Percentiles rank a stretch among this genome's conserved stretches.
Conservation (phyloP, 1,139 yeast species). For the Kodamaea plutei region DNA sequence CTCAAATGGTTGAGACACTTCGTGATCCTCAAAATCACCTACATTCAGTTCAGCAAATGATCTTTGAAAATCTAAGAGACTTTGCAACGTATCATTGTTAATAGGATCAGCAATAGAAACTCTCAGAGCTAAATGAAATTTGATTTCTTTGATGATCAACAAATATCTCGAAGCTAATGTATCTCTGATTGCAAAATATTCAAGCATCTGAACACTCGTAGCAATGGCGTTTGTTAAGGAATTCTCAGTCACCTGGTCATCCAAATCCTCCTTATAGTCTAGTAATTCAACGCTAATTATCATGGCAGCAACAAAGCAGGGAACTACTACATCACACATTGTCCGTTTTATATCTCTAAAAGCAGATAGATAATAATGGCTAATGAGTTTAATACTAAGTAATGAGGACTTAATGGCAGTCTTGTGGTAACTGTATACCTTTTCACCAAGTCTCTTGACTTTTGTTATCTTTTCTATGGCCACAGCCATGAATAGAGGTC, state of each 20-base stretch:
- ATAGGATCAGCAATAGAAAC: conserved; percentile 13
- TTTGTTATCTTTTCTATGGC: not conserved
- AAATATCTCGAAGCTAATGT: conserved; percentile 15
- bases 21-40: not conserved
- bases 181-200: conserved; percentile 11
- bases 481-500: conserved; percentile 7
- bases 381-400: conserved; percentile 7
- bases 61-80: conserved; percentile 19
- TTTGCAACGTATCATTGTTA: conserved; percentile 4
- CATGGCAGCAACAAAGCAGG: conserved; percentile 9
- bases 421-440: no score
- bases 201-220: conserved; percentile 13
- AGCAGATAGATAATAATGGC: conserved; percentile 3
- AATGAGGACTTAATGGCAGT: conserved; percentile 9
- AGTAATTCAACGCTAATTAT: conserved; percentile 16
- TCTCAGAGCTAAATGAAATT: conserved; percentile 12
- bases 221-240: conserved; percentile 8
- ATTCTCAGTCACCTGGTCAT: no score
- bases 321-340: conserved; percentile 7
- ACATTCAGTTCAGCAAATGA: conserved; percentile 15
- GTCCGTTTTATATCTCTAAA: conserved; percentile 1
- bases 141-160: conserved; percentile 13
- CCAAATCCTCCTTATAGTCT: conserved; percentile 13
- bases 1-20: conserved; percentile 1
- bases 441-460: no score